Evolutionary conservation across 2,329 filamentous ascomycete genomes (phyloP).

Genomic region (Aureobasidium sp.): DNA sequence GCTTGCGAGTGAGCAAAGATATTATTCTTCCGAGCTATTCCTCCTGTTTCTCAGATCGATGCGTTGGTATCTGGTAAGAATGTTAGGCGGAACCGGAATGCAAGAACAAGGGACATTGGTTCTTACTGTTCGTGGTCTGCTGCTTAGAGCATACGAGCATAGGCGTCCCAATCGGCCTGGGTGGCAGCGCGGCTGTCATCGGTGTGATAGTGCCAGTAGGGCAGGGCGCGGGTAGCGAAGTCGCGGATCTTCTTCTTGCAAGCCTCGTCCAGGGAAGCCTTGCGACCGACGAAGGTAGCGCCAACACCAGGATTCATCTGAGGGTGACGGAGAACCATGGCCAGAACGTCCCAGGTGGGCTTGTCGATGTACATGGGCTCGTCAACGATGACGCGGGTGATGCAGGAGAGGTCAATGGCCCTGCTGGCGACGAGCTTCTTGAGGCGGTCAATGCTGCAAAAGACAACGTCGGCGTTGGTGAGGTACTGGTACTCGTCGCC

Average conservation of each 20-base stretch:
- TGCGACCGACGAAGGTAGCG: neutral
- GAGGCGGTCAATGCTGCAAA: neutral
- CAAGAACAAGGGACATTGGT: no score
- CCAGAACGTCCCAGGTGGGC: neutral
- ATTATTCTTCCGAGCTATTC: neutral
- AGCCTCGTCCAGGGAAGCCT: neutral
- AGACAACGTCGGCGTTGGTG: neutral
- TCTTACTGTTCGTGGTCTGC: neutral
- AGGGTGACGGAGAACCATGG: neutral
- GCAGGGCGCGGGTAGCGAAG: neutral
- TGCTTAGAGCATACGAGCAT: neutral
- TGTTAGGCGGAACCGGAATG: neutral
- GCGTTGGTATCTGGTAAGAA: neutral
- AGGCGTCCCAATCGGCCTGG: neutral
- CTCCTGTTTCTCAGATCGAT: neutral
- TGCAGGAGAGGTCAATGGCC: neutral
- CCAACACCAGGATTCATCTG: neutral
- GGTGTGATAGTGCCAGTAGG: neutral
- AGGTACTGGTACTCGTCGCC: neutral
- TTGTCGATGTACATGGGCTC: neutral
- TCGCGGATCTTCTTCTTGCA: neutral
- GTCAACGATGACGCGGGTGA: neutral
- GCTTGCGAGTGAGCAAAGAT: neutral
- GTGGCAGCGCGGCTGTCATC: neutral
- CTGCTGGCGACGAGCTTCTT: neutral